Percentiles rank a stretch among this genome's conserved stretches.
Evolutionary conservation across 257 asterid species (phyloP).

Genomic region (Paulownia fortunei): DNA sequence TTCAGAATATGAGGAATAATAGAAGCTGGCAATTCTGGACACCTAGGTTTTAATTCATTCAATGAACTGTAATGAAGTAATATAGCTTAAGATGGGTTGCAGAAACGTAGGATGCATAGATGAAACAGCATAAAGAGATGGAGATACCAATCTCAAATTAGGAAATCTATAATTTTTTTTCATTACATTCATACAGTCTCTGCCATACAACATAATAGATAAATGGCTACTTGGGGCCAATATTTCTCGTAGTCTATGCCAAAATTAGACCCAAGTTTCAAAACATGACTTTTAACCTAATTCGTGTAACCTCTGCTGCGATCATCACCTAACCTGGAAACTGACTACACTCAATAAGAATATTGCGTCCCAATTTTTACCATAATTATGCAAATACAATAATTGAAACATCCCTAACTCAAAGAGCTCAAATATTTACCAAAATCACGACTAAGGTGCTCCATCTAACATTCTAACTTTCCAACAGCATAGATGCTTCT

Average conservation of each 20-base stretch:
- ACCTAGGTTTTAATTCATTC: not conserved
- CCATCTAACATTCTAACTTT: not conserved
- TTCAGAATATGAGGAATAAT: not conserved
- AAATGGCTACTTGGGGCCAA: not conserved
- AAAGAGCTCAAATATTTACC: slow-evolving; percentile 15
- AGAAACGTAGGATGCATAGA: not conserved
- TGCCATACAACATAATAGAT: not conserved
- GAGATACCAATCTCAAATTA: not conserved
- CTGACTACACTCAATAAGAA: not conserved
- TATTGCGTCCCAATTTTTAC: not conserved
- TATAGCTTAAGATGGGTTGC: not conserved
- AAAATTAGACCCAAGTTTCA: not conserved
- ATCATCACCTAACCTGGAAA: not conserved
- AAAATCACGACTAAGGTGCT: slow-evolving; percentile 7
- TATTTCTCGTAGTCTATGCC: not conserved
- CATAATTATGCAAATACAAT: not conserved
- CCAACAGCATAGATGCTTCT: not conserved
- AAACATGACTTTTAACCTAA: not conserved
- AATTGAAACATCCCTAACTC: not conserved
- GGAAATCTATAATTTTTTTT: not conserved
- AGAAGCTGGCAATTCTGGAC: not conserved
- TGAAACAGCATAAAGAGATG: not conserved
- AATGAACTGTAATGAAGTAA: not conserved
- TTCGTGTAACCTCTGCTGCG: not conserved
- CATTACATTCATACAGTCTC: not conserved